Evolutionary conservation across 768 basidiomycete genomes (phyloP), one percentile per base, ranked within the genome.

Genomic region (Tylopilus balloui): DNA sequence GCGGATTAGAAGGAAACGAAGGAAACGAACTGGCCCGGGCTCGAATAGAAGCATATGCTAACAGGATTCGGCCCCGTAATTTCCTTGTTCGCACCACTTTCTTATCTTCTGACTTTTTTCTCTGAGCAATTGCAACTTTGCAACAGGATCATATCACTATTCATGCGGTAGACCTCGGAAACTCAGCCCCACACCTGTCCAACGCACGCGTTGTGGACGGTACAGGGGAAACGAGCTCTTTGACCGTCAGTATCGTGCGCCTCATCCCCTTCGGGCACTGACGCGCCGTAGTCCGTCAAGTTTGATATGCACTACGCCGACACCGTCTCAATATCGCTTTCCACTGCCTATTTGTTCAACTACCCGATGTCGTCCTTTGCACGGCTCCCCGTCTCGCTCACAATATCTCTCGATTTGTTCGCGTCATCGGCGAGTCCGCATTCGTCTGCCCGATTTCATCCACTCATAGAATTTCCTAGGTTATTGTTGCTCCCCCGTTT

Each of bases 291-390:
- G 90, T 78, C 85, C 57, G 83, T 83, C 39, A 83, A 92, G 65
- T 83, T 95, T 43, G 90, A 92, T 58, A 72, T 94, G 60, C 78
- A 80, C 45, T 98, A 97, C 62, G 76, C 77, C 6, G 96, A 98
- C 66, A 81, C 82, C 8, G 58, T 92, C 35, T 90, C 92, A 3
- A 72, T 97, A 54, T 94, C 83, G 21, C 77, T 83, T 49, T 97
- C 80, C 52, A 95, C 80, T 21, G 91, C 81, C 48, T 90, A 82
- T 67, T 79, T 84, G 48, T 92, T 81, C 75, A 92, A 84, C 71
- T 96, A 87, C 69, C 92, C 81, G 51, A 88, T 78, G 78, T 74
- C 76, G 25, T 92, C 80, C 32, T 91, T 92, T 61, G 89, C 88
- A 4, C 83, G 86, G 27, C 75, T 92, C 31, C 90, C 90, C 6